Percentiles rank a stretch among this genome's conserved stretches.
Evolutionary conservation across 306 rosid species (phyloP).

Genomic region (Prunus mongolica): DNA sequence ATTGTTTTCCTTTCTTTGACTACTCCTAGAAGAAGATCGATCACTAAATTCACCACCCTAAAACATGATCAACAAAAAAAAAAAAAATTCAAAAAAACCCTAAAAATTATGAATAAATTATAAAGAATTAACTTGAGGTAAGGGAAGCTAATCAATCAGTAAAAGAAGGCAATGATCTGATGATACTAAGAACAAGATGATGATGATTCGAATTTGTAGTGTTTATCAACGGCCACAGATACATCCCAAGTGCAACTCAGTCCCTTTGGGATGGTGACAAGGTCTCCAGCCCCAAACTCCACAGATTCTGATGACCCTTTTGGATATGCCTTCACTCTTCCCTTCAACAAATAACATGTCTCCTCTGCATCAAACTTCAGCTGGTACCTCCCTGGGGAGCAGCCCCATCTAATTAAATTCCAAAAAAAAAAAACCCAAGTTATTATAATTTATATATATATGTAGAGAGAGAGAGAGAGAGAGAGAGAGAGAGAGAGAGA

Average conservation of each 20-base stretch:
- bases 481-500: background rate
- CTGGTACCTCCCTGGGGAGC: conserved; percentile 92
- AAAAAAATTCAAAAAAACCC: background rate
- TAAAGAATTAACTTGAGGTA: background rate
- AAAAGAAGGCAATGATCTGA: no score
- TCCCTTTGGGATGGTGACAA: conserved; percentile 84
- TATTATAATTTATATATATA: background rate
- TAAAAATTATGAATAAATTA: background rate
- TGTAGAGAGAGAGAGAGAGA: background rate
- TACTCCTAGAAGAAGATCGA: background rate
- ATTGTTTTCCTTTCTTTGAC: conserved; percentile 46
- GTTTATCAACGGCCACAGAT: conserved; percentile 87
- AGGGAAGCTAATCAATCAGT: no score
- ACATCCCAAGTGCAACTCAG: conserved; percentile 99
- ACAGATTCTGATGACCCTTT: conserved; percentile 77
- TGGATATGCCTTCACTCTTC: conserved; percentile 81
- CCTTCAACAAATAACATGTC: conserved; percentile 80
- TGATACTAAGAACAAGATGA: conserved; percentile 1
- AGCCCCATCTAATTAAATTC: conserved; percentile 69
- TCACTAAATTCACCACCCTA: background rate
- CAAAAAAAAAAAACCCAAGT: background rate
- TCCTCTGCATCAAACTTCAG: conserved; percentile 93
- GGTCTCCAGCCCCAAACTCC: conserved; percentile 96
- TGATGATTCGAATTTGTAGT: conserved; percentile 80
- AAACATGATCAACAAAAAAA: background rate